Percentiles rank a stretch among this genome's conserved stretches.
These are phyloP conservation scores for Mycena indigotica DNA, from an alignment of 768 basidiomycete species.

Conservation along the genomic window DNA sequence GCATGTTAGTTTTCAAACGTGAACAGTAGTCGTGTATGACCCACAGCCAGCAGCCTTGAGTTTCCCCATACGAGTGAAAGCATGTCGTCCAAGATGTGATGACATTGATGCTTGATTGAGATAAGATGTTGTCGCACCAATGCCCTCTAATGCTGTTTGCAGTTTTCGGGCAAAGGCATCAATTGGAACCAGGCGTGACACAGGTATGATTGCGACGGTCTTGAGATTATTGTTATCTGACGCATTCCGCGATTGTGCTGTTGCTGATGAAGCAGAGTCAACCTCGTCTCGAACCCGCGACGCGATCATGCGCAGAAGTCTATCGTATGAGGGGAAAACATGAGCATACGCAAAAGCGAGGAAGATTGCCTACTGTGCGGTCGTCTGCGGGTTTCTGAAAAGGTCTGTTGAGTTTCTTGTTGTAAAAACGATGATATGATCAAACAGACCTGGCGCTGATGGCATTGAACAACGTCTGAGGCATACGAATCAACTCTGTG, in stretches of 20 bases:
- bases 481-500: conserved; percentile 95
- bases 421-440: no score
- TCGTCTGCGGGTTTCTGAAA: conserved; percentile 77
- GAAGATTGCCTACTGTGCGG: conserved; percentile 76
- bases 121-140: conserved; percentile 91
- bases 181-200: conserved; percentile 84
- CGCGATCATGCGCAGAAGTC: conserved; percentile 86
- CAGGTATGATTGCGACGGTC: conserved; percentile 91
- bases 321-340: conserved; percentile 26
- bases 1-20: not conserved
- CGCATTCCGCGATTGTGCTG: conserved; percentile 49
- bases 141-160: conserved; percentile 83
- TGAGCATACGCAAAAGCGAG: no score
- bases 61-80: conserved; percentile 96
- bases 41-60: conserved; percentile 72
- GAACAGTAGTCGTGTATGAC: not conserved
- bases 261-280: conserved; percentile 57
- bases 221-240: conserved; percentile 89
- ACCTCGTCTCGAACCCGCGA: conserved; percentile 87
- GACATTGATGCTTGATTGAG: conserved; percentile 94
- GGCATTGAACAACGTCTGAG: conserved; percentile 95
- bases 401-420: no score
- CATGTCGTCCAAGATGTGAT: conserved; percentile 88
- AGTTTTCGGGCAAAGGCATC: conserved; percentile 89
- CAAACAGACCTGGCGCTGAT: conserved; percentile 80